Evolutionary conservation across 2,329 filamentous ascomycete genomes (phyloP).

Genomic region (Davidsoniella virescens): DNA sequence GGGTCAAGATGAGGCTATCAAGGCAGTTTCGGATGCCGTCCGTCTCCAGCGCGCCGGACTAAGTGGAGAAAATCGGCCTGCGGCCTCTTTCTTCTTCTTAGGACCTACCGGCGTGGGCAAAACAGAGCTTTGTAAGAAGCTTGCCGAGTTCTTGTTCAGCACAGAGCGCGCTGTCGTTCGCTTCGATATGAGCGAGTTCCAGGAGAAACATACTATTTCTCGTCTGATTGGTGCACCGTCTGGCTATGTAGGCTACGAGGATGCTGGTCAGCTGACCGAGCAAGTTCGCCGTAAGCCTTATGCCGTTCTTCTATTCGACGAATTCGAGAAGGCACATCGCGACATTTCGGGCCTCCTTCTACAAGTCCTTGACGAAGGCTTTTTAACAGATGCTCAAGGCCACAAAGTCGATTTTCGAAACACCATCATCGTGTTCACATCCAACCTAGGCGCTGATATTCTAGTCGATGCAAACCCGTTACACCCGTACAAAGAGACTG

Average conservation of each 20-base stretch:
- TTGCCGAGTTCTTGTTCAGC: slow-evolving; percentile 84
- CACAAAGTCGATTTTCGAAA: slow-evolving; percentile 96
- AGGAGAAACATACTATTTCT: slow-evolving; percentile 92
- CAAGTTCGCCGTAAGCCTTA: slow-evolving; percentile 91
- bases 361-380: slow-evolving; percentile 91
- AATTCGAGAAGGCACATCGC: slow-evolving; percentile 93
- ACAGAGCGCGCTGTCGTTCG: slow-evolving; percentile 80
- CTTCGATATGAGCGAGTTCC: slow-evolving; percentile 97
- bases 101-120: slow-evolving; percentile 94
- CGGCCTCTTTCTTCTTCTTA: slow-evolving; percentile 95
- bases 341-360: slow-evolving; percentile 86
- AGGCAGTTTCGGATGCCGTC: slow-evolving; percentile 81
- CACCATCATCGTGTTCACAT: slow-evolving; percentile 90
- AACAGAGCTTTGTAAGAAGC: slow-evolving; percentile 92
- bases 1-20: slow-evolving; percentile 86
- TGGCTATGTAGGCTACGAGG: slow-evolving; percentile 92
- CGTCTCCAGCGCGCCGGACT: slow-evolving; percentile 85
- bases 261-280: slow-evolving; percentile 90
- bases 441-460: slow-evolving; percentile 84
- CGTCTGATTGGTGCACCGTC: slow-evolving; percentile 84
- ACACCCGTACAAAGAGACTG: slow-evolving; percentile 45
- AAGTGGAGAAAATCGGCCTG: slow-evolving; percentile 76
- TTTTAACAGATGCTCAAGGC: slow-evolving; percentile 85
- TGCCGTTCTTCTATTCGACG: slow-evolving; percentile 85
- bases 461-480: slow-evolving; percentile 59